phyloP scores from a whole-genome alignment of 2,329 filamentous ascomycete genomes.

The Sarocladiaceae sp. region DNA sequence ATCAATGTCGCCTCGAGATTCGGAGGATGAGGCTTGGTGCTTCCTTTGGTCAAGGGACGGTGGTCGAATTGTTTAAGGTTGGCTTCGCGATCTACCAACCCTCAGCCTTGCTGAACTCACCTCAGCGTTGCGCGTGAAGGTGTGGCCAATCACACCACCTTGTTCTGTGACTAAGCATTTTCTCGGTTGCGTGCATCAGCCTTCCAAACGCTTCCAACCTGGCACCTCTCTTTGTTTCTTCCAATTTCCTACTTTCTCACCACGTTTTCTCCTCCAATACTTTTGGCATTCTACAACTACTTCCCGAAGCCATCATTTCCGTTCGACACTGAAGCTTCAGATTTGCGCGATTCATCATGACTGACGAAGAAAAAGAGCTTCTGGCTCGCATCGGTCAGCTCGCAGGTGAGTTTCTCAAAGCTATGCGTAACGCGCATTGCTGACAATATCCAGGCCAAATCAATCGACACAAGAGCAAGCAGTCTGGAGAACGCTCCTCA shows the following conservation, averaged over 20 bases:
- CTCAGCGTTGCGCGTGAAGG: not conserved
- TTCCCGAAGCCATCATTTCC: no score
- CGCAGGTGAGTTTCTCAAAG: slow-evolving; percentile 35
- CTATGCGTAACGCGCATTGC: not conserved
- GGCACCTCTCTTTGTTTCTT: not conserved
- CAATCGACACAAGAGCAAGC: slow-evolving; percentile 70
- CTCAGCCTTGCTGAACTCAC: not conserved
- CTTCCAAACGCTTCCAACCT: slow-evolving; percentile 1
- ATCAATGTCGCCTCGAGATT: no score
- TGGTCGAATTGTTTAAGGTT: no score
- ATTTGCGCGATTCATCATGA: no score
- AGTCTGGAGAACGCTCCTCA: slow-evolving; percentile 33
- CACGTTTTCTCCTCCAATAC: slow-evolving; percentile 1
- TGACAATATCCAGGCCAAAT: slow-evolving; percentile 59
- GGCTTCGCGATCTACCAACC: not conserved
- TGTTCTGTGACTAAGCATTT: not conserved
- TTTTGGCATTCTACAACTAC: not conserved
- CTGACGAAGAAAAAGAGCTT: slow-evolving; percentile 47
- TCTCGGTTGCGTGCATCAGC: not conserved
- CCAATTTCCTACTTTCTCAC: not conserved
- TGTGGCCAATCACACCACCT: not conserved
- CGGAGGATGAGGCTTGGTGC: no score
- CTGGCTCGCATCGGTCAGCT: slow-evolving; percentile 49
- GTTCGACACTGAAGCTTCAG: not conserved
- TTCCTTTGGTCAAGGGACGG: no score